Base-by-base conservation (phyloP, 176 grass and related monocot genomes). In the Eleusine indica region DNA sequence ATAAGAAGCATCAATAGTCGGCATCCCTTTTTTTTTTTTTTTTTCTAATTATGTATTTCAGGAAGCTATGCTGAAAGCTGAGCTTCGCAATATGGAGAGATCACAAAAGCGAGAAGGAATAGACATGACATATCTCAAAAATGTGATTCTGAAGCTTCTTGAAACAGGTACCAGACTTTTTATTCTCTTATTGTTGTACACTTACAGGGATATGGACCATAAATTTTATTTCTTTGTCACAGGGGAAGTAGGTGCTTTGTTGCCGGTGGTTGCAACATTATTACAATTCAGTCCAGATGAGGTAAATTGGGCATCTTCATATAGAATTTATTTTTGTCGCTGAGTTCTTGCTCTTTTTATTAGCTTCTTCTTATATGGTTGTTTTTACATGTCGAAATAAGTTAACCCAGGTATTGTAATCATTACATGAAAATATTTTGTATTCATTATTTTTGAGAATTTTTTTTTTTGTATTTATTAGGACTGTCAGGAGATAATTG, bases 111-210 rank as follows among this genome's bases (percentile, higher is more conserved):
- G 96, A 38, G 96, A 99, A 92, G 96, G 96, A 80, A 89, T 99
- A 74, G 93, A 99, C 87, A 90, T 99, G 96, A 99, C 91, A 69
- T 99, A 99, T 84, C 87, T 99, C 42, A 99, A 99, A 85, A 96
- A 99, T 86, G 87, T 99, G 44, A 95, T 99, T 60, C 71, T 99
- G 49, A 99, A 99, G 48, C 96, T 99, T 74, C 93, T 99, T 88
- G 96, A 99, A 96, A 99, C 96, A 90, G 93, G 96, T 94, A 48
- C 49, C 30, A 63, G 60, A 11, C 43, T 38, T 78, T 72, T 17
- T 87, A n/a, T 43, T 83, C 61, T 83, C 18, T 29, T 18, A 10
- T 79, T 86, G 30, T 25, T 69, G 13, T 66, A 83, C 19, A 53
- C 41, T 72, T 53, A 71, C 71, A 75, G 35, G 69, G 62, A 60